Conservation (phyloP, 2,329 filamentous ascomycete genomes). For the Mariannaea sp. region DNA sequence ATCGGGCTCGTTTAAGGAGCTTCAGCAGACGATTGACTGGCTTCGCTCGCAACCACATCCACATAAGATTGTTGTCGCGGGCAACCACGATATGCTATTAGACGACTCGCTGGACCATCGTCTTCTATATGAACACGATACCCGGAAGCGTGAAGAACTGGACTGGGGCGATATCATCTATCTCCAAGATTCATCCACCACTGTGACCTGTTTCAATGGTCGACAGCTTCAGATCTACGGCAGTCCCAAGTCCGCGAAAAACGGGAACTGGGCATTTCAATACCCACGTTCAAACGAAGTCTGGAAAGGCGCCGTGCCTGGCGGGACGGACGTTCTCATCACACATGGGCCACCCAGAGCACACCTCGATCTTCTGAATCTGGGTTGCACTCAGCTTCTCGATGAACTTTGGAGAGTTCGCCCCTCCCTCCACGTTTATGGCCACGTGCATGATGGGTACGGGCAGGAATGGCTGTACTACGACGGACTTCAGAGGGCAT, state of each 20-base stretch:
- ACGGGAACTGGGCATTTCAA: slow-evolving; percentile 50
- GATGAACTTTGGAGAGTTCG: slow-evolving; percentile 55
- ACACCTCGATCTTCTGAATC: slow-evolving; percentile 43
- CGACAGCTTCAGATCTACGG: slow-evolving; percentile 36
- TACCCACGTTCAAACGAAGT: slow-evolving; percentile 41
- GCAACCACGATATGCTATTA: slow-evolving; percentile 51
- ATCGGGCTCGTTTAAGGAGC: slow-evolving; percentile 48
- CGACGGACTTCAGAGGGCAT: slow-evolving; percentile 21
- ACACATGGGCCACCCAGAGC: slow-evolving; percentile 46
- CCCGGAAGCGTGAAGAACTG: slow-evolving; percentile 7
- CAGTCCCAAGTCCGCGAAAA: slow-evolving; percentile 41
- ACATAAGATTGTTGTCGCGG: slow-evolving; percentile 52
- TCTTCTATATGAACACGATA: neutral
- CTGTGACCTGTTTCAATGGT: slow-evolving; percentile 33
- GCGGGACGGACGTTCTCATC: slow-evolving; percentile 44
- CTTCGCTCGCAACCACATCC: slow-evolving; percentile 45
- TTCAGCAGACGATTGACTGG: slow-evolving; percentile 49
- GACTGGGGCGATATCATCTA: slow-evolving; percentile 36
- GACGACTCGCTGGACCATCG: slow-evolving; percentile 29
- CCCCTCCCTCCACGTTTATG: slow-evolving; percentile 32
- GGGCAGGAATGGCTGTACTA: slow-evolving; percentile 29
- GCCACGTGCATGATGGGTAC: slow-evolving; percentile 33
- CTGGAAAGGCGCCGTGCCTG: slow-evolving; percentile 34
- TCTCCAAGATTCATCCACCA: slow-evolving; percentile 29
- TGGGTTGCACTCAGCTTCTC: slow-evolving; percentile 43